These are phyloP conservation scores for Phaffia australis DNA, from an alignment of 768 basidiomycete species.

Conservation along the genomic window DNA sequence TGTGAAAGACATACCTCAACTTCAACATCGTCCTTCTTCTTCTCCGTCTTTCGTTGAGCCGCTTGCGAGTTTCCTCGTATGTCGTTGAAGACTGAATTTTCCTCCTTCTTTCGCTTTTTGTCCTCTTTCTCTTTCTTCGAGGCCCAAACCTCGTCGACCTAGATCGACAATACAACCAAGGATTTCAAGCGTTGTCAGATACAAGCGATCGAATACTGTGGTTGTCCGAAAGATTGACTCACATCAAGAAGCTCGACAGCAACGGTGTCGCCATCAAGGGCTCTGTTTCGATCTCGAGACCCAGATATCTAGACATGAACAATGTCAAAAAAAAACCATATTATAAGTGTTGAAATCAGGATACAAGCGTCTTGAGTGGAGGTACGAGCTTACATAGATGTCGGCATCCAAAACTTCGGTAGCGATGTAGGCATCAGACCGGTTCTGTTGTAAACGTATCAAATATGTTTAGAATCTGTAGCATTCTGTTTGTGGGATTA, in stretches of 20 bases:
- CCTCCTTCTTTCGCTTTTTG: conserved; percentile 99
- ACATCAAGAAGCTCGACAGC: conserved; percentile 96
- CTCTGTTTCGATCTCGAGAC: conserved; percentile 95
- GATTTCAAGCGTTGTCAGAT: too few relatives aligned
- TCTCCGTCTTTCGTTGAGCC: conserved; percentile 65
- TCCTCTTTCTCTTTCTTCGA: conserved; percentile 99
- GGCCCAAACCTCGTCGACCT: conserved; percentile 42
- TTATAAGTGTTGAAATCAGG: background rate
- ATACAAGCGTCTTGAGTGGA: background rate
- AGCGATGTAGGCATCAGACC: conserved; percentile 96
- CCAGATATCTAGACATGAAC: conserved; percentile 43
- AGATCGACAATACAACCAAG: background rate
- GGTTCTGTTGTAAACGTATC: conserved; percentile 44
- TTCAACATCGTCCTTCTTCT: conserved; percentile 99
- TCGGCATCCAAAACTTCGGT: conserved; percentile 97
- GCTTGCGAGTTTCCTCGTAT: conserved; percentile 44
- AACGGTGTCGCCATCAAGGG: conserved; percentile 95
- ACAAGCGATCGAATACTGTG: too few relatives aligned
- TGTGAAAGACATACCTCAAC: conserved; percentile 49
- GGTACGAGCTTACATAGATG: conserved; percentile 50
- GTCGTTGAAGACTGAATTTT: conserved; percentile 87
- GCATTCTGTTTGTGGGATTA: background rate
- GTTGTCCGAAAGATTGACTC: background rate
- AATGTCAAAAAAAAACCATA: background rate
- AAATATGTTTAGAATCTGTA: background rate